Conservation (phyloP, 306 rosid species). For the Lupinus albus region DNA sequence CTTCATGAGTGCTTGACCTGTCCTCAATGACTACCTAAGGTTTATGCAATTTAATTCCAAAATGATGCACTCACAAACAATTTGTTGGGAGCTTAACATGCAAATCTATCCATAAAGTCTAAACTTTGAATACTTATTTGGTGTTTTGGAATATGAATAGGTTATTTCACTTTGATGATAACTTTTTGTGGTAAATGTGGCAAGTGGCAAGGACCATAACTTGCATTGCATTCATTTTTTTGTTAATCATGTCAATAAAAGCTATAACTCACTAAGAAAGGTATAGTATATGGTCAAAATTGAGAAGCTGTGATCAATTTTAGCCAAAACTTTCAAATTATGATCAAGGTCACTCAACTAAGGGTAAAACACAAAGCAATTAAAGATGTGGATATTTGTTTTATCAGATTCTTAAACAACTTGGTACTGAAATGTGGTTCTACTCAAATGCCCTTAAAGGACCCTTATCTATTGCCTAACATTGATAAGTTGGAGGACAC, state of each 20-base stretch:
- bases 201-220: not conserved
- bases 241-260: not conserved
- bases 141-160: not conserved
- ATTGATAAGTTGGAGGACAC: no score
- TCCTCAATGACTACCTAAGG: conserved; percentile 4
- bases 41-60: not conserved
- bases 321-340: no score
- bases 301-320: no score
- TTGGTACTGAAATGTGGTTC: no score
- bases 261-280: not conserved
- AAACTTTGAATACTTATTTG: not conserved
- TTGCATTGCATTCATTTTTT: not conserved
- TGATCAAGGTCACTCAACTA: no score
- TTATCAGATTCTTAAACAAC: no score
- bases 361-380: no score
- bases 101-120: not conserved
- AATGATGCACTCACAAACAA: conserved; percentile 5
- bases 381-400: no score
- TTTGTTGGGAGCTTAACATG: not conserved
- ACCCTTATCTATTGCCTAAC: no score
- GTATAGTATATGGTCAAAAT: no score
- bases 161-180: not conserved
- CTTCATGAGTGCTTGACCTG: not conserved
- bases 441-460: no score
- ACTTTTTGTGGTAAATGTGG: not conserved